These are phyloP conservation scores for Diaporthe destruens DNA, from an alignment of 2,329 filamentous ascomycete species.

Conservation along the genomic window DNA sequence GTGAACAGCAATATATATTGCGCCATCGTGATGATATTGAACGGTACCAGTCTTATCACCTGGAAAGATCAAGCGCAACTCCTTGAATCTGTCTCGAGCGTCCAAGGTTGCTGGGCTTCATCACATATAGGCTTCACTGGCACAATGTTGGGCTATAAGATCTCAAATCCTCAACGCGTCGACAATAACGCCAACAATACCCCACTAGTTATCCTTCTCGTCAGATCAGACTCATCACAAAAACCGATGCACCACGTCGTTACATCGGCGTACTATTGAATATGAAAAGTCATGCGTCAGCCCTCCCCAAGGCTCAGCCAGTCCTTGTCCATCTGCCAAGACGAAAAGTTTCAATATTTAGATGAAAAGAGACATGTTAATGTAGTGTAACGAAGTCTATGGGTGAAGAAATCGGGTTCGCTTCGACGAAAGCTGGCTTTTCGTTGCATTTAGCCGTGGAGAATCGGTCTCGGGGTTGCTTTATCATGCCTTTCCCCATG, in stretches of 20 bases:
- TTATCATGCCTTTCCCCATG: slow-evolving; percentile 4
- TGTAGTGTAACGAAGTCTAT: slow-evolving; percentile 1
- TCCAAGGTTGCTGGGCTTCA: no score
- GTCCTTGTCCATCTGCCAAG: background rate
- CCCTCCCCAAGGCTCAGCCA: background rate
- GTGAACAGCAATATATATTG: background rate
- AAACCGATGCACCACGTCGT: background rate
- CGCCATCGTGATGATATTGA: background rate
- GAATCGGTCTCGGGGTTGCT: background rate
- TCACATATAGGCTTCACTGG: background rate
- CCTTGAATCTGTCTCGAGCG: background rate
- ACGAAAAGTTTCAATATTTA: background rate
- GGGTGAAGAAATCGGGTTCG: background rate
- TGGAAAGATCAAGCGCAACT: background rate
- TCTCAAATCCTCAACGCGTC: background rate
- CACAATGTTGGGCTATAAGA: background rate
- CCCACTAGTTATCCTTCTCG: background rate
- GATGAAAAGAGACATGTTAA: background rate
- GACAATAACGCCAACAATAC: background rate
- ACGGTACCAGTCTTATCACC: background rate
- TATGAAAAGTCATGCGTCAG: background rate
- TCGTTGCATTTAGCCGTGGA: background rate
- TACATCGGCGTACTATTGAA: background rate
- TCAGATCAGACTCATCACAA: background rate
- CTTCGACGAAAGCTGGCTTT: background rate